A percentile compares a stretch with the other conserved stretches of the same genome.
Evolutionary conservation across 768 basidiomycete genomes (phyloP).

Genomic region (Trametes coccinea): DNA sequence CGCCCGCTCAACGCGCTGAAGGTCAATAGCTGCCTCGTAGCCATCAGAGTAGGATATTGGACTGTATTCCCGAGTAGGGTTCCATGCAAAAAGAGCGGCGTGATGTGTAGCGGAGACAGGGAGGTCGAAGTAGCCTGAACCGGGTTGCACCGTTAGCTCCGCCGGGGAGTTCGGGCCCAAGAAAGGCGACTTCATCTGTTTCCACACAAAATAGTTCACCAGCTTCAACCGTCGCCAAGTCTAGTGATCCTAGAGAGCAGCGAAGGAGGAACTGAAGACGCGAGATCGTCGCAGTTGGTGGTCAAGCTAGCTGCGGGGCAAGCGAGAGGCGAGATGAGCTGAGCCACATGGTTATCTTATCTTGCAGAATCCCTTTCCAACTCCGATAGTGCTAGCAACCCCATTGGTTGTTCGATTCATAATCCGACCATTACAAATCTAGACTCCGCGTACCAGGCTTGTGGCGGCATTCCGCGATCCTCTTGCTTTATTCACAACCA

Average conservation of each 20-base stretch:
- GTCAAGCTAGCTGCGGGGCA: not conserved
- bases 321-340: not conserved
- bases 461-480: no score
- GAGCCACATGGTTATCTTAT: constrained; percentile 12
- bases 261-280: not conserved
- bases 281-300: not conserved
- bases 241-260: not conserved
- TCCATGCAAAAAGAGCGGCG: constrained; percentile 6
- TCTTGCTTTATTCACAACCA: not conserved
- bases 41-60: not conserved
- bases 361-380: no score
- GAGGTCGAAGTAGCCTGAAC: constrained; percentile 19
- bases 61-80: not conserved
- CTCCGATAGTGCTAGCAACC: no score
- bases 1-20: not conserved
- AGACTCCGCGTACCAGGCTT: not conserved
- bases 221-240: not conserved
- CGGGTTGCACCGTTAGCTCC: not conserved
- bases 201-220: not conserved
- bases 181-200: constrained; percentile 13
- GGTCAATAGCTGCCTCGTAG: not conserved
- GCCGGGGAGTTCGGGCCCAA: constrained; percentile 14
- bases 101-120: not conserved
- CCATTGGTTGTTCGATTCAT: no score
- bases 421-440: not conserved